Evolutionary conservation across 1,139 yeast species (phyloP), one percentile per base, ranked within the genome.

Genomic region (Ashbya aceris): DNA sequence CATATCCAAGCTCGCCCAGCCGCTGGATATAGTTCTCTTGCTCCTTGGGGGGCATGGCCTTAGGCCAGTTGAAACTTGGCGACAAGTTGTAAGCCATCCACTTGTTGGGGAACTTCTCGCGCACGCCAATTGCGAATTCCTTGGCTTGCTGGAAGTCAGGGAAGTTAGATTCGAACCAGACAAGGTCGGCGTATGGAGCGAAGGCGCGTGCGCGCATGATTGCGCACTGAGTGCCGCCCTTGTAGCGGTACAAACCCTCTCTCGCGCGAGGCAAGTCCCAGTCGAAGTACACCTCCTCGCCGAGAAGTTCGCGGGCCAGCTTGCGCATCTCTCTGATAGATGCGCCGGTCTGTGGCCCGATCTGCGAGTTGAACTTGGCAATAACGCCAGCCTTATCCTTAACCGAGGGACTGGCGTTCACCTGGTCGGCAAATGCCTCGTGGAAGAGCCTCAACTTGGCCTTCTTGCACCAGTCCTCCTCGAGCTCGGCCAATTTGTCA

Each of bases 81-180:
- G 96, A 85, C 68, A 87, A 74, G 75, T 89, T 89, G 73, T 89
- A 87, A 46, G 96, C 93, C 58, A 87, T 76, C 97, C 96, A 87
- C 68, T 87, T 91, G 55, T 84, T 73, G 56, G 97, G 97, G 67
- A 66, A 82, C 48, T 74, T 73, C 38, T 79, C 74, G 66, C 80
- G 80, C 56, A 87, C 94, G 60, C 96, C 96, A 34, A 79, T 83
- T 45, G 96, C 94, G 60, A 89, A 91, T 68, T 87, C 96, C 68
- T 82, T 77, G 52, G 97, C 97, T 71, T 91, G 97, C 48, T 71
- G 75, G 69, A 75, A 89, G 66, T 87, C 96, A 56, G 98, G 97
- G 54, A 85, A 77, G 66, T 93, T 91, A 49, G 95, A 83, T 73
- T 91, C 97, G 97, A 91, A 89, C 98, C 98, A 91, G 57, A 89